Percentiles rank a stretch among this genome's conserved stretches.
Evolutionary conservation across 805 yeast genomes (phyloP).

Genomic region (Isabelozyma heimii): DNA sequence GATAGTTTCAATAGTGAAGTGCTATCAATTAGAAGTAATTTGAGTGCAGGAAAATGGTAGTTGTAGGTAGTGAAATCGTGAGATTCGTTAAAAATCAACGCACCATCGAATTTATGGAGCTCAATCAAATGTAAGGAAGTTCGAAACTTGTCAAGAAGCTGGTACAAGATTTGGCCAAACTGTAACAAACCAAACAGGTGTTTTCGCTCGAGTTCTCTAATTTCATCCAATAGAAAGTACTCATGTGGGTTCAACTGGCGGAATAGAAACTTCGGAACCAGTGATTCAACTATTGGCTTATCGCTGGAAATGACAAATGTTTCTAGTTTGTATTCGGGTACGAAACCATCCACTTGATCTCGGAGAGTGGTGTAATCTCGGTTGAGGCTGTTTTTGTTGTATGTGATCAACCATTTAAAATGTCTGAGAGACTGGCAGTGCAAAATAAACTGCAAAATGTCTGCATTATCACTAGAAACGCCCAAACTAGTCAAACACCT

Average conservation of each 20-base stretch:
- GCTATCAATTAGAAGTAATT: conserved; percentile 21
- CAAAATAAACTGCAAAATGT: not conserved
- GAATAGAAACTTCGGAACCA: conserved; percentile 3
- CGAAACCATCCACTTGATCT: not conserved
- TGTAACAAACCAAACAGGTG: not conserved
- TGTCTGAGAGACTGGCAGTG: not conserved
- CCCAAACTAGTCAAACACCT: not conserved
- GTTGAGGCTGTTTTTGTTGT: conserved; percentile 1
- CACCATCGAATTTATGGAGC: conserved; percentile 12
- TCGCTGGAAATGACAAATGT: conserved; percentile 2
- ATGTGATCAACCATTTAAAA: conserved; percentile 1
- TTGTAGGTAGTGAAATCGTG: not conserved
- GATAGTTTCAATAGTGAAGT: conserved; percentile 10
- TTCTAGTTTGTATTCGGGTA: not conserved
- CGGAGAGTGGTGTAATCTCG: not conserved
- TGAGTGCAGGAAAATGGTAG: conserved; percentile 12
- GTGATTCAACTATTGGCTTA: conserved; percentile 4
- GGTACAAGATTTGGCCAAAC: conserved; percentile 5
- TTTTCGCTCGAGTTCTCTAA: not conserved
- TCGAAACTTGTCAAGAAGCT: conserved; percentile 5
- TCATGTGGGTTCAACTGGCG: not conserved
- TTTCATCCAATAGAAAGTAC: not conserved
- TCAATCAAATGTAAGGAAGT: conserved; percentile 10
- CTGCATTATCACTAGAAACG: not conserved
- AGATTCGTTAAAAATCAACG: conserved; percentile 7